Base-by-base conservation (phyloP, 1,284 basidiomycete genomes). In the Wallemia ichthyophaga region DNA sequence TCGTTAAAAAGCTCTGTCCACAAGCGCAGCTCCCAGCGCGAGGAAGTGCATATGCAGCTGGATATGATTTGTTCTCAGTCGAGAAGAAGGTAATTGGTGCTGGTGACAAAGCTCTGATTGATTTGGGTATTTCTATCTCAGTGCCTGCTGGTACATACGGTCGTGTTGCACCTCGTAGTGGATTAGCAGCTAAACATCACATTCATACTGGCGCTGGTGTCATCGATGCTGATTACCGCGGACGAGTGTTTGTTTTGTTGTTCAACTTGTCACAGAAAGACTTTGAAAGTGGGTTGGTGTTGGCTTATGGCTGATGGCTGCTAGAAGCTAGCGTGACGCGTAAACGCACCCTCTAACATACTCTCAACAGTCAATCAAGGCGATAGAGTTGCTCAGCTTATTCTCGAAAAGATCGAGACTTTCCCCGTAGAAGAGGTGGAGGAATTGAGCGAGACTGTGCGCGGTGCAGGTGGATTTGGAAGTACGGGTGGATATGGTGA, bases 181-280 rank as follows among this genome's bases (percentile, higher is more conserved):
- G 92, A 2, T 78, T 96, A 91, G 91, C 92, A 2, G 83, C 83
- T 25, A 98, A 98, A 69, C 89, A 87, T 71, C 87, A 88, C 76
- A 95, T 98, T 62, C 85, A 94, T 68, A 91, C 86, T 0, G 92
- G 92, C 1, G 94, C 92, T 2, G 92, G 92, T 31, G 92, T 98
- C 21, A 79, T 98, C 61, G 94, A 98, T 64, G 83, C 85, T 13
- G 92, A 98, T 69, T 98, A 98, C 70, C 78, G 94, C 33, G 92
- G 94, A 2, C 73, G 81, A 7, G 78, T 98, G 59, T 89, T 84
- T 68, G 86, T 96, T n/a, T 74, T 98, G 25, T 75, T 98, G 32
- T 96, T 92, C 78, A 98, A 98, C 69, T 77, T 83, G 61, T 64
- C 65, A 9, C 85, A 91, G 65, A 72, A 78, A 62, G 87, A 94